Evolutionary conservation across 176 grass and related monocot genomes (phyloP), one percentile per base, ranked within the genome.

Genomic region (Carex scoparia): DNA sequence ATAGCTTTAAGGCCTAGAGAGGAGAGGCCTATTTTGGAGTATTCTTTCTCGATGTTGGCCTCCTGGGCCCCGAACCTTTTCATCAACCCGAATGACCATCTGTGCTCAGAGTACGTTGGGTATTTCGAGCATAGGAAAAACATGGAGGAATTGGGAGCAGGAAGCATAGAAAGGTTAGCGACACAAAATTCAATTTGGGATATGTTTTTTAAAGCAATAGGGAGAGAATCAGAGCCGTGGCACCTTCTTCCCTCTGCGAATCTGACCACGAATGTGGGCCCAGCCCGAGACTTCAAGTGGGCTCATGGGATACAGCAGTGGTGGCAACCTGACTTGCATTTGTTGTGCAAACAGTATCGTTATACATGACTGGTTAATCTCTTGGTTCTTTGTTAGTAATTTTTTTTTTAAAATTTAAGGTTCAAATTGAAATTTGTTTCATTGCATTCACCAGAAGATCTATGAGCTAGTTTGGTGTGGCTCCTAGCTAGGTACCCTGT

Each of bases 231-330:
- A 3, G 91, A 99, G 68, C 93, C 93, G 5, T 73, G 95, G 86
- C 91, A 99, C 85, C 89, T 99, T 83, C 89, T 99, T 82, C 96
- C 96, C 68, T 99, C 89, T 19, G 96, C 96, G 14, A 91, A 99
- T 86, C 67, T 99, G 28, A 95, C 89, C n/a, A 78, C 87, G 65
- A 99, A 92, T 69, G 44, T 87, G 38, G 89, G 88, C 65, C 88
- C 86, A 86, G 88, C 91, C 18, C 86, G 76, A 0, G 87, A 94
- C 79, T 99, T 95, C 85, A 91, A 84, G 88, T 89, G 86, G 11
- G 96, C 96, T 69, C 96, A 99, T 91, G 90, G 91, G 38, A 89
- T 99, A 86, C 86, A 92, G 67, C 96, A 99, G 31, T 99, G 96
- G 96, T 99, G 96, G 96, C 90, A 87, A 75, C 57, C 86, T 67